Conservation (phyloP, 2,329 filamentous ascomycete species). For the Fusarium caatingaense region DNA sequence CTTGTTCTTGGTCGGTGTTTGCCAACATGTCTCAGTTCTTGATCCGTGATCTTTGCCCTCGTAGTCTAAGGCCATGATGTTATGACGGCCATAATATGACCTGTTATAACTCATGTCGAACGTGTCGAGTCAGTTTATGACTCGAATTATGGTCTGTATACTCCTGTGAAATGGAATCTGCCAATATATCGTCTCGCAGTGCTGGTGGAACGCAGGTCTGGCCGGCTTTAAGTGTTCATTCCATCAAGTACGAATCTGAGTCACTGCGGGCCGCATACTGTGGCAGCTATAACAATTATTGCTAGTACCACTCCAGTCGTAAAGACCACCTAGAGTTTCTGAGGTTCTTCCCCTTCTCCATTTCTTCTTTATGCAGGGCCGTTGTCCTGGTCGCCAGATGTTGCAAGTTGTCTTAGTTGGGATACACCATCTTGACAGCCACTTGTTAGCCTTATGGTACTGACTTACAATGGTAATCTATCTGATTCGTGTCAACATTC, state of each 20-base stretch:
- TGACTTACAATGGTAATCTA: neutral
- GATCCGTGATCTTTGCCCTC: neutral
- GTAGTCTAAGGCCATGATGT: neutral
- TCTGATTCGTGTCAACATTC: neutral
- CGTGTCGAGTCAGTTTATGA: neutral
- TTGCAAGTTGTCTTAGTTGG: neutral
- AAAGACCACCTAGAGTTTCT: neutral
- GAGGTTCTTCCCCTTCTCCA: neutral
- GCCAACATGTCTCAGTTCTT: neutral
- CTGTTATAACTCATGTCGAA: neutral
- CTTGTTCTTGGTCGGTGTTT: neutral
- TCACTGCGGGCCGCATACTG: neutral
- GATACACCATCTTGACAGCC: neutral
- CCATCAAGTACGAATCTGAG: constrained; percentile 6
- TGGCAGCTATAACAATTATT: neutral
- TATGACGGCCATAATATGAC: neutral
- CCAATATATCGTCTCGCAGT: neutral
- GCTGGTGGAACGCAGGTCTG: neutral
- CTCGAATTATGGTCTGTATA: neutral
- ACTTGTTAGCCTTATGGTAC: neutral
- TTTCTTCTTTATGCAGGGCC: neutral
- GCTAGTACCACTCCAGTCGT: neutral
- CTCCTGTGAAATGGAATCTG: neutral
- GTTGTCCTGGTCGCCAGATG: neutral
- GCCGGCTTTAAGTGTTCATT: constrained; percentile 9